Percentiles rank a stretch among this genome's conserved stretches.
Conservation (phyloP, 1,139 yeast genomes). For the Geotrichum candidum region DNA sequence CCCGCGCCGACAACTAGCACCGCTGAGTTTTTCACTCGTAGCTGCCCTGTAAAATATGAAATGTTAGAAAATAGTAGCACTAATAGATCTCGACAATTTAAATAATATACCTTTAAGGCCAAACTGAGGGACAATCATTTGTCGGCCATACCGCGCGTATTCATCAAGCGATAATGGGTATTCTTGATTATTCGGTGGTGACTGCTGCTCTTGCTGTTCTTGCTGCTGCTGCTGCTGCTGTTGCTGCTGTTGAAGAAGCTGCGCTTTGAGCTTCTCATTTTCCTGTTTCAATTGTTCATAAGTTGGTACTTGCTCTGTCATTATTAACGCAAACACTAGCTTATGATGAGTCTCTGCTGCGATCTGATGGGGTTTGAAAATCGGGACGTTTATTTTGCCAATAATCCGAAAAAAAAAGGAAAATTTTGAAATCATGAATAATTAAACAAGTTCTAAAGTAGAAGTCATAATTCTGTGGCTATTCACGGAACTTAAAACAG, state of each 20-base stretch:
- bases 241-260: not conserved
- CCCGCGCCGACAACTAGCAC: slow-evolving; percentile 92
- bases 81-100: not conserved
- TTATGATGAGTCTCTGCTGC: not conserved
- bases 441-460: not conserved
- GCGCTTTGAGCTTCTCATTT: not conserved
- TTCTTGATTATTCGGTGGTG: not conserved
- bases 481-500: not conserved
- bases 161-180: slow-evolving; percentile 46
- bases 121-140: slow-evolving; percentile 81
- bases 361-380: not conserved
- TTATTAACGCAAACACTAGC: not conserved
- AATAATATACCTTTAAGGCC: slow-evolving; percentile 43
- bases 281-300: not conserved
- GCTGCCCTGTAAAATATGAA: slow-evolving; percentile 43
- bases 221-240: not conserved
- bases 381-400: not conserved
- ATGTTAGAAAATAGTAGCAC: not conserved
- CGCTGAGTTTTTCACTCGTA: slow-evolving; percentile 48
- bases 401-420: not conserved
- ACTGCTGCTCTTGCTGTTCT: not conserved
- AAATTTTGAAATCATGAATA: not conserved
- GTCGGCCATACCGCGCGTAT: slow-evolving; percentile 82
- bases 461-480: not conserved
- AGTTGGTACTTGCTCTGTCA: not conserved